phyloP scores from a whole-genome alignment of 129 eudicot genomes.

The Chrysanthemum lavandulifolium region DNA sequence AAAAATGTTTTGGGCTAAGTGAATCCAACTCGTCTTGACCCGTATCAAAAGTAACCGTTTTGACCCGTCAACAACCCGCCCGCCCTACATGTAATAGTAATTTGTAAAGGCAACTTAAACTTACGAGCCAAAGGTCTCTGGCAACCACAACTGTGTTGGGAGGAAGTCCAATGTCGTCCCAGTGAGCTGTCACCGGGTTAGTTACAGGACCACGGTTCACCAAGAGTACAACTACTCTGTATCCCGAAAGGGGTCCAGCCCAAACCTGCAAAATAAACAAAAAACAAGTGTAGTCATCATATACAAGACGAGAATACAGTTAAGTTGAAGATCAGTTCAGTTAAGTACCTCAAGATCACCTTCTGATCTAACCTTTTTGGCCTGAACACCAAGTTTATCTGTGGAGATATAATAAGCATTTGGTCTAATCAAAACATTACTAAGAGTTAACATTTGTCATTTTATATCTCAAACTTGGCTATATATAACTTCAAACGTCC shows the following conservation, averaged over 20 bases:
- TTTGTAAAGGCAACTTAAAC: slow-evolving; percentile 14
- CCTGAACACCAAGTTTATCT: slow-evolving; percentile 90
- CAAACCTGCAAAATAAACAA: slow-evolving; percentile 51
- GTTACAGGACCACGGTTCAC: slow-evolving; percentile 57
- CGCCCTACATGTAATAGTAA: background rate
- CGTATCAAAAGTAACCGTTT: background rate
- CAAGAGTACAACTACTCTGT: slow-evolving; percentile 79
- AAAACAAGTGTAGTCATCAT: background rate
- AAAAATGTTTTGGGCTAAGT: no score
- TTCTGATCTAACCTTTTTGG: slow-evolving; percentile 76
- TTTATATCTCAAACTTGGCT: background rate
- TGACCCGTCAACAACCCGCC: background rate
- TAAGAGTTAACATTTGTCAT: slow-evolving; percentile 12
- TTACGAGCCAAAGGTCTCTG: slow-evolving; percentile 91
- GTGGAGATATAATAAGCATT: slow-evolving; percentile 15
- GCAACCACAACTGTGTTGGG: slow-evolving; percentile 41
- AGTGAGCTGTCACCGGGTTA: slow-evolving; percentile 55
- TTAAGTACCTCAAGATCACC: slow-evolving; percentile 74
- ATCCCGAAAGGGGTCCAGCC: slow-evolving; percentile 82
- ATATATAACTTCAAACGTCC: background rate
- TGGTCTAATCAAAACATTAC: background rate
- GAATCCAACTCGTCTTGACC: background rate
- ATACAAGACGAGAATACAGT: slow-evolving; percentile 6
- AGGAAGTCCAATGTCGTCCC: slow-evolving; percentile 95
- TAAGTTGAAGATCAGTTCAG: slow-evolving; percentile 17